Base-by-base conservation (phyloP, 768 basidiomycete genomes). In the Dendrothele bispora region DNA sequence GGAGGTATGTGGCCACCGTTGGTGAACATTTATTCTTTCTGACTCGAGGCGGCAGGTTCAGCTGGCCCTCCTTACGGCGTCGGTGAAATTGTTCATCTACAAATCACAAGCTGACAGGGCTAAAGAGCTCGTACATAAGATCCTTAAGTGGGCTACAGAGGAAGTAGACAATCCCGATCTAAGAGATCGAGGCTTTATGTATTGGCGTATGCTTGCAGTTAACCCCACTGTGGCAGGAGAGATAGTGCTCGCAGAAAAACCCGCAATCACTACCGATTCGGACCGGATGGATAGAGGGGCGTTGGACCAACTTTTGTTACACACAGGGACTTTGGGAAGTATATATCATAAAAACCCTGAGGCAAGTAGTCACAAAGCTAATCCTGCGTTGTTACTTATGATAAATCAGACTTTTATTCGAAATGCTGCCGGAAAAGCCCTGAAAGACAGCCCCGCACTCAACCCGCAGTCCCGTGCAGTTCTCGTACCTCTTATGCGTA, bases 271-370 rank as follows among this genome's bases (percentile, higher is more conserved):
- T n/a, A 98, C 92, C 2, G 95, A 98, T 63, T 91, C 94, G 3
- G 97, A 99, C 60, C 75, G 92, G 46, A 97, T 99, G 92, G 95
- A 98, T 59, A 83, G 95, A 57, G 92, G 93, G 15, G 88, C 95
- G 40, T 79, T 99, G 34, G 97, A 99, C 68, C 95, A 98, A 59
- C 75, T 99, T 11, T 68, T 99, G 35, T 68, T 99, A 26, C 94
- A 98, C 65, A 94, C 95, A 0, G 95, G 91, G 5, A 94, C 91
- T 11, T 70, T 98, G 24, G 89, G 93, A 22, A 95, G 92, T 50
- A 95, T 99, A 49, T 99, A 98, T 67, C 95, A 98, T 73, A 97
- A 98, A 71, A 94, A 94, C 58, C 95, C 95, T 14, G 91, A 95
- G 78, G 91, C 89, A 36, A 54, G 72, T 55, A 36, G 26, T 46